These are phyloP conservation scores for Primulina tabacum DNA, from an alignment of 257 asterid species.

Conservation along the genomic window DNA sequence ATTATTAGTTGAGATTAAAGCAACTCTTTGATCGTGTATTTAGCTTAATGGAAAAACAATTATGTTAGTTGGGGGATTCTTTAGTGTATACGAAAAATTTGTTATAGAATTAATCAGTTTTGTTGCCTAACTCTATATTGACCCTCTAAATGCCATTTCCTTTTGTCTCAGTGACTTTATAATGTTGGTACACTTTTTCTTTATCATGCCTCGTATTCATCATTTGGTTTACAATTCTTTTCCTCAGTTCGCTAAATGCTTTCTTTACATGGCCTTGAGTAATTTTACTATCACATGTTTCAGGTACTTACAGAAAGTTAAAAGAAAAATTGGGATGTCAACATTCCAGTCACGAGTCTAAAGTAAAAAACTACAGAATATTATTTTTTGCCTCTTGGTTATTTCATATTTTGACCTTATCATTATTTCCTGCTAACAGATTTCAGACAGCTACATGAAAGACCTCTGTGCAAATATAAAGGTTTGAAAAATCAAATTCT, in stretches of 20 bases:
- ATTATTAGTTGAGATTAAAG: too few relatives aligned
- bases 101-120: conserved; percentile 5
- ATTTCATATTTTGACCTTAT: conserved; percentile 17
- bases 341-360: conserved; percentile 48
- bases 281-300: conserved; percentile 26
- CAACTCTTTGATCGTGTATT: too few relatives aligned
- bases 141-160: conserved; percentile 7
- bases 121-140: conserved; percentile 6
- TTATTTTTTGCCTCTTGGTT: background rate
- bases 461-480: conserved; percentile 66
- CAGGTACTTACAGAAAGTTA: conserved; percentile 92
- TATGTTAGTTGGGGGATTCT: too few relatives aligned
- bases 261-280: background rate
- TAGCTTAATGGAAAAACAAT: too few relatives aligned
- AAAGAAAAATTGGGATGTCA: conserved; percentile 73
- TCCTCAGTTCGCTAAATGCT: background rate
- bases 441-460: conserved; percentile 67
- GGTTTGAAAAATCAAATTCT: conserved; percentile 28
- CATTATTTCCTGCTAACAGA: conserved; percentile 40
- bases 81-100: background rate
- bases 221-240: conserved; percentile 8
- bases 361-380: conserved; percentile 36
- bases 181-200: background rate
- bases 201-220: background rate
- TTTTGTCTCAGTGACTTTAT: background rate